Percentiles rank a stretch among this genome's conserved stretches.
Conservation (phyloP, 1,284 basidiomycete genomes). For the Schizopora paradoxa region DNA sequence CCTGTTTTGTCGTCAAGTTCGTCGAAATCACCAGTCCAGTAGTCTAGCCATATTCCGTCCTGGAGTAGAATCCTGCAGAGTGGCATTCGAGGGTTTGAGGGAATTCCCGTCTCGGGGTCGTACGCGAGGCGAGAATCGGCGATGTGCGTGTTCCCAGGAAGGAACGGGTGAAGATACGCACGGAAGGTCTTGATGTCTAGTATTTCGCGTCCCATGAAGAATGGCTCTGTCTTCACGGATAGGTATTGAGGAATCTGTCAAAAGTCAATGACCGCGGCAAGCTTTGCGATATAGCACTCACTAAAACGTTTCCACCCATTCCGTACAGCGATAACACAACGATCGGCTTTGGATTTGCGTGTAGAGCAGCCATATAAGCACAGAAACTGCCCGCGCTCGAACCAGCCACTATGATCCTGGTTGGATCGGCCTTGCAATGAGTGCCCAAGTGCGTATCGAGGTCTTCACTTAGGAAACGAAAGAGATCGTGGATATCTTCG, state of each 20-base stretch:
- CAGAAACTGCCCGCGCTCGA: constrained; percentile 60
- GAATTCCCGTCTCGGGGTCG: constrained; percentile 50
- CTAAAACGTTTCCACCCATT: constrained; percentile 57
- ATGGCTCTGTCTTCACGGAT: constrained; percentile 32
- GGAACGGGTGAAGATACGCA: constrained; percentile 31
- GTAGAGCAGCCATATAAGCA: constrained; percentile 53
- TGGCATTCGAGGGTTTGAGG: constrained; percentile 58
- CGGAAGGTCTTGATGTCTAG: constrained; percentile 30
- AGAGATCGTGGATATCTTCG: constrained; percentile 49
- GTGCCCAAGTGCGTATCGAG: constrained; percentile 23
- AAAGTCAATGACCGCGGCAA: neutral
- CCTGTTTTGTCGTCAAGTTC: no score
- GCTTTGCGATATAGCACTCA: constrained; percentile 28
- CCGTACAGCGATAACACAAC: constrained; percentile 55
- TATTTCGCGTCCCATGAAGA: constrained; percentile 37
- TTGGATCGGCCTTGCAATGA: constrained; percentile 35
- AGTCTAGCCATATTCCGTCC: constrained; percentile 52
- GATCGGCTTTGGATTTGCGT: constrained; percentile 45
- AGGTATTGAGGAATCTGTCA: constrained; percentile 35
- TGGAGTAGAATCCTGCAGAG: constrained; percentile 54
- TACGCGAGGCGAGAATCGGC: constrained; percentile 46
- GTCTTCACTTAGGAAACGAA: constrained; percentile 38
- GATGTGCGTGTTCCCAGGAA: constrained; percentile 25
- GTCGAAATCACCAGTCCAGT: constrained; percentile 53
- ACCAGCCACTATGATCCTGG: constrained; percentile 48